Base-by-base conservation (phyloP, 495 filamentous ascomycete genomes). In the Aspergillus nanangensis region DNA sequence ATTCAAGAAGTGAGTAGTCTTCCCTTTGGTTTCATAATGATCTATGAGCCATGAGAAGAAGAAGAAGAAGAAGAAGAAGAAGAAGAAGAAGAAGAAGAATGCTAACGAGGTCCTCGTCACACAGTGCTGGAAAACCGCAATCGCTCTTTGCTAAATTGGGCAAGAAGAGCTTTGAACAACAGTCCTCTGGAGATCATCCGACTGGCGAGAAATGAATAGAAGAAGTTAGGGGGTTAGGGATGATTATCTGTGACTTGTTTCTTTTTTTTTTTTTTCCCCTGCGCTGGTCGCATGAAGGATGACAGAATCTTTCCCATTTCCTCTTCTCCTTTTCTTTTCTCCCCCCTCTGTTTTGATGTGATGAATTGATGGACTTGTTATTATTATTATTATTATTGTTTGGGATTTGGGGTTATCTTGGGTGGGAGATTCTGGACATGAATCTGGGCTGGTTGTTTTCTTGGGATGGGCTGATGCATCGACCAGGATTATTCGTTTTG, bases 131-230 rank as follows among this genome's bases (percentile, higher is more conserved):
- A 58, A 74, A 74, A 52, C 70, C 70, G 11, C 66, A 71, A 47
- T 72, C 70, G 0, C 56, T 74, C n/a, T 72, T 74, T 48, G 66
- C 70, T 25, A 74, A 74, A 52, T 60, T 74, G 18, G 70, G 70
- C 51, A 74, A 74, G 69, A 74, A 74, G 61, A 74, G 62, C 53
- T 71, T 69, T 43, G 70, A 74, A 46, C 67, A 71, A 46, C 67
- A 71, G 51, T 71, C 65, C 15, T 49, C 55, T 0, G 48, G 51
- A 7, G 27, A 45, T 14, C 48, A 43, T 20, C 29, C 13, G 11
- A 8, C 11, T 22, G 18, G 37, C 7, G 44, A 15, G 41, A 17
- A 40, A 24, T 22, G 31, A 38, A 21, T 31, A 13, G 45, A 18
- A 22, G 25, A 35, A 31, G 33, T 14, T 38, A n/a, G 38, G 40